These are phyloP conservation scores for Metarhizium rileyi DNA, from an alignment of 2,329 filamentous ascomycete species.

Conservation along the genomic window DNA sequence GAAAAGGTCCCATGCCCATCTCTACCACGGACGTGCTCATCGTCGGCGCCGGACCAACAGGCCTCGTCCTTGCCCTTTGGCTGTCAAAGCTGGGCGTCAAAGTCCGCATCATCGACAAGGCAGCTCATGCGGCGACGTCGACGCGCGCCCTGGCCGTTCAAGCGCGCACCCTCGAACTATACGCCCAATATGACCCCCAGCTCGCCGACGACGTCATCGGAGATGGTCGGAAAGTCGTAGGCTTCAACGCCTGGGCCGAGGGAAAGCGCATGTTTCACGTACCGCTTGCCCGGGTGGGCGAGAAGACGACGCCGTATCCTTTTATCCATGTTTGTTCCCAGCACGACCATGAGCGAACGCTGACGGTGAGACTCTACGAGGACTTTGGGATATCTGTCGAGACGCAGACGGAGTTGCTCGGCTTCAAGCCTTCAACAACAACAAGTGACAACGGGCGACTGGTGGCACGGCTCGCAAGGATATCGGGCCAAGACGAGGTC, in stretches of 20 bases:
- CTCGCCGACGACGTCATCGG: neutral
- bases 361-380: conserved; percentile 21
- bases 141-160: conserved; percentile 1
- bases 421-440: conserved; percentile 49
- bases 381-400: neutral
- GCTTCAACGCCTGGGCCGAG: conserved; percentile 1
- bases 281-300: neutral
- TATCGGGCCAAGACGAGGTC: conserved; percentile 18
- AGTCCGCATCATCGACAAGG: conserved; percentile 37
- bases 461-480: conserved; percentile 15
- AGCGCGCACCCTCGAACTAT: conserved; percentile 2
- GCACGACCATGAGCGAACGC: conserved; percentile 38
- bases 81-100: conserved; percentile 30
- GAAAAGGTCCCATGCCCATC: neutral
- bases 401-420: conserved; percentile 31
- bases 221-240: neutral
- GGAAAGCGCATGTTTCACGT: neutral
- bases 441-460: conserved; percentile 49
- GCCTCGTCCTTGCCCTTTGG: conserved; percentile 34
- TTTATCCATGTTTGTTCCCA: neutral
- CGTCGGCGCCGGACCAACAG: conserved; percentile 31
- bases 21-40: conserved; percentile 23
- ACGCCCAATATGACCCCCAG: neutral
- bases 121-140: conserved; percentile 28
- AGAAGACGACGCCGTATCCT: neutral